A percentile compares a stretch with the other conserved stretches of the same genome.
These are phyloP conservation scores for Chlamydomonas asymmetrica DNA, from an alignment of 139 green algal genomes.

Conservation along the genomic window DNA sequence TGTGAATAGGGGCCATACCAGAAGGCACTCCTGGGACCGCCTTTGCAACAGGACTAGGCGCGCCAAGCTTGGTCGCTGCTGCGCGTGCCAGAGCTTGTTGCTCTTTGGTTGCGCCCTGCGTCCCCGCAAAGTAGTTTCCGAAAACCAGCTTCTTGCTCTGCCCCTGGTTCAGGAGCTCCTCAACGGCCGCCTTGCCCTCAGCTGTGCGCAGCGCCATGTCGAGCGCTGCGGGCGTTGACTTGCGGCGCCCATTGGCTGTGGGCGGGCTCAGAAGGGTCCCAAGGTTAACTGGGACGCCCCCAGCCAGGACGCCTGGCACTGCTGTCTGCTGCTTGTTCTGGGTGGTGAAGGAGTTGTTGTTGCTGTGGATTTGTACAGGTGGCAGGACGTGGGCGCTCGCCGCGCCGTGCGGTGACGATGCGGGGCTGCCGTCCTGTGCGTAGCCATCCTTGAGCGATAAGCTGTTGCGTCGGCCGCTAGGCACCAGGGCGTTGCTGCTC, in stretches of 20 bases:
- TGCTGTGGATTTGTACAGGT: conserved; percentile 20
- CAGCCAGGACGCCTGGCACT: too few relatives aligned
- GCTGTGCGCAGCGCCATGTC: conserved; percentile 41
- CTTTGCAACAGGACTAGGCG: too few relatives aligned
- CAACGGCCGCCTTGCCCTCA: conserved; percentile 38
- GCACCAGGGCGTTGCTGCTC: conserved; percentile 26
- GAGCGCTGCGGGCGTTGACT: conserved; percentile 44
- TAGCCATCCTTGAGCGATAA: too few relatives aligned
- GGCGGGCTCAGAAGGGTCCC: not conserved
- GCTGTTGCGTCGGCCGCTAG: too few relatives aligned
- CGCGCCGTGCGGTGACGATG: too few relatives aligned
- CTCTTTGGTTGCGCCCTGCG: conserved; percentile 7
- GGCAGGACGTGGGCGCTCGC: too few relatives aligned
- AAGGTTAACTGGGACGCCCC: too few relatives aligned
- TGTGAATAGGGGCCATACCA: too few relatives aligned
- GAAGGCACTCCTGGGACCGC: too few relatives aligned
- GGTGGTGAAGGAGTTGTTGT: conserved; percentile 15
- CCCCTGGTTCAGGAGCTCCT: conserved; percentile 40
- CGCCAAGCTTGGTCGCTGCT: not conserved
- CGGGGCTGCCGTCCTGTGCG: too few relatives aligned
- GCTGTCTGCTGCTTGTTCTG: not conserved
- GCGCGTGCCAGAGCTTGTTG: conserved; percentile 7
- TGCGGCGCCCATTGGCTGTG: conserved; percentile 31
- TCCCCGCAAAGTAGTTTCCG: conserved; percentile 47
- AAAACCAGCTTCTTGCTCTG: conserved; percentile 52